Conservation (phyloP, 768 basidiomycete species). For the Collybia nuda region DNA sequence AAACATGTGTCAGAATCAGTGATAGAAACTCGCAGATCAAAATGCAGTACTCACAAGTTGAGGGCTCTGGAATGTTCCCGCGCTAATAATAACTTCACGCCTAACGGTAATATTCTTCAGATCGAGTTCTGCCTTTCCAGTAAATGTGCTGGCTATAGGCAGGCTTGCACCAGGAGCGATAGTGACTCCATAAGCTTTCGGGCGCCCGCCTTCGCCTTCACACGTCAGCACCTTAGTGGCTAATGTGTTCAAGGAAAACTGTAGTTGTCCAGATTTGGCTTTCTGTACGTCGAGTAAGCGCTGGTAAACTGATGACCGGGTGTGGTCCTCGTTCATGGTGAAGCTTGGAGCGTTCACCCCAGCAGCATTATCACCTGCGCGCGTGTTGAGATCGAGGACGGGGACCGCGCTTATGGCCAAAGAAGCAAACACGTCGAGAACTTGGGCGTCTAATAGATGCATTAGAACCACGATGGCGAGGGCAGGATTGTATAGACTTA, state of each 20-base stretch:
- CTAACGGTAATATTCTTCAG: constrained; percentile 18
- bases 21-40: neutral
- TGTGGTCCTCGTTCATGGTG: constrained; percentile 22
- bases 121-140: constrained; percentile 17
- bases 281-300: constrained; percentile 16
- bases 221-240: constrained; percentile 23
- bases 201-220: constrained; percentile 4
- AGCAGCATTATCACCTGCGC: constrained; percentile 14
- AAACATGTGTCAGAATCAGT: neutral
- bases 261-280: constrained; percentile 11
- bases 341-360: constrained; percentile 19
- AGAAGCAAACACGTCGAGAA: constrained; percentile 17
- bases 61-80: constrained; percentile 26
- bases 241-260: constrained; percentile 22
- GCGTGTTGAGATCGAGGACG: constrained; percentile 22
- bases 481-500: constrained; percentile 2
- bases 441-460: constrained; percentile 19
- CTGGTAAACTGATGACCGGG: constrained; percentile 24
- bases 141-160: constrained; percentile 25
- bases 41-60: constrained; percentile 19
- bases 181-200: constrained; percentile 24
- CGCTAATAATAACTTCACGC: constrained; percentile 27
- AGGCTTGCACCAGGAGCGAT: constrained; percentile 21
- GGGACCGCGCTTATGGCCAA: constrained; percentile 12
- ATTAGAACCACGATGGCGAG: neutral